Evolutionary conservation across 148 eudicot species (phyloP), one percentile per base, ranked within the genome.

Genomic region (Agrostemma githago): DNA sequence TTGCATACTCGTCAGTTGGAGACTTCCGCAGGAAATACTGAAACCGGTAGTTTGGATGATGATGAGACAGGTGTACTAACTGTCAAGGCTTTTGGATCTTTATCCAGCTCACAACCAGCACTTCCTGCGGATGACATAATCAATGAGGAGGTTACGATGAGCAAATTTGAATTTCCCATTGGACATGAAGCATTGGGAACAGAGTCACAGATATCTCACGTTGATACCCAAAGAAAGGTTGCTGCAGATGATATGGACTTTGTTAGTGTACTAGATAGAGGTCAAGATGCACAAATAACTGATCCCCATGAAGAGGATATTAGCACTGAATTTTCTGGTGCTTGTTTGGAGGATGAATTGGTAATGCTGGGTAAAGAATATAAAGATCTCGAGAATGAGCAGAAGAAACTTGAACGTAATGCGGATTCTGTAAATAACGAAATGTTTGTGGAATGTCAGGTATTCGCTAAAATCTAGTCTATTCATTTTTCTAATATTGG

Each of bases 371-470:
- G 69, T 63, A 85, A 85, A 74, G 99, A 92, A 71, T 83, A 79
- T 43, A 72, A 65, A 62, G 80, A 78, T 42, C 88, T 95, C 37
- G 96, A 80, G 71, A 88, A 81, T 76, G 93, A 95, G 84, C 97
- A 88, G 79, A 86, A 85, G 81, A 90, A 83, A 85, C 96, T 84
- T 59, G 96, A 92, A 78, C 89, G 97, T 67, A 92, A 95, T 88
- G 86, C 96, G 10, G 99, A 90, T 63, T 89, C 97, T 76, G 93
- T 89, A 62, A 92, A 86, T 76, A 81, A 83, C 76, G 99, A 95
- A 77, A 95, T 95, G 99, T 92, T 92, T 84, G 92, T 86, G 73
- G 99, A 92, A 82, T 95, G 99, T 80, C 99, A 95, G 99, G 99
- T 95, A 41, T 63, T 74, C 70, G 51, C 78, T 74, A 21, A 74